Evolutionary conservation across 805 yeast genomes (phyloP), one percentile per base, ranked within the genome.

Genomic region (Starmerella kuoi): DNA sequence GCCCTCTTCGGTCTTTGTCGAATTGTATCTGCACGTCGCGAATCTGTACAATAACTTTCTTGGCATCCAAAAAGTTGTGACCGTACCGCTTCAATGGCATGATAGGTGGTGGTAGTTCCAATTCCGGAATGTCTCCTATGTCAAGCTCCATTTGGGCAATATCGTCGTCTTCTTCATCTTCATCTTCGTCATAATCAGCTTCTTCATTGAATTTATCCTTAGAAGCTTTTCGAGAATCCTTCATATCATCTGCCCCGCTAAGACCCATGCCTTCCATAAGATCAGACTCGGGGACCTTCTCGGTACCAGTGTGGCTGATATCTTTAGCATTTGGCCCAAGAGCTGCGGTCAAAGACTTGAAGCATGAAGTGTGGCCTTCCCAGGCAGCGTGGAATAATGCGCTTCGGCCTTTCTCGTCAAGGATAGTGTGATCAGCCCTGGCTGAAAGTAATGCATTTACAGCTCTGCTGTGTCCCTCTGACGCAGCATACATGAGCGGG

Each of bases 51-150:
- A 86, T 76, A 4, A 84, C 84, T 59, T 84, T 85, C 58, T 82
- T 83, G 12, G 57, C 51, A 57, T 91, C 97, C 55, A 91, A 64
- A 65, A 86, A 91, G 59, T 85, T 91, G 61, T 91, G 98, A 14
- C 98, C 98, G 58, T 91, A 91, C 54, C 94, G 74, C 54, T 95
- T 71, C 41, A 91, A 65, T 0, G 98, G 98, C 38, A 91, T 76
- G 41, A 91, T 84, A 3, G 98, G 98, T 1, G 98, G 98, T 0
- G 98, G 98, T 44, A 91, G 67, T 19, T 86, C 75, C 37, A 91
- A 70, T 54, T 85, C 95, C 0, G 98, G 97, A 41, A 91, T 88
- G 15, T 76, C 70, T 19, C 42, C 50, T 5, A 38, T 32, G 25
- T 51, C 38, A 20, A 26, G 9, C 22, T 30, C 44, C 2, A 41